Base-by-base conservation (phyloP, 2,329 filamentous ascomycete species). In the Coniochaeta hoffmannii region DNA sequence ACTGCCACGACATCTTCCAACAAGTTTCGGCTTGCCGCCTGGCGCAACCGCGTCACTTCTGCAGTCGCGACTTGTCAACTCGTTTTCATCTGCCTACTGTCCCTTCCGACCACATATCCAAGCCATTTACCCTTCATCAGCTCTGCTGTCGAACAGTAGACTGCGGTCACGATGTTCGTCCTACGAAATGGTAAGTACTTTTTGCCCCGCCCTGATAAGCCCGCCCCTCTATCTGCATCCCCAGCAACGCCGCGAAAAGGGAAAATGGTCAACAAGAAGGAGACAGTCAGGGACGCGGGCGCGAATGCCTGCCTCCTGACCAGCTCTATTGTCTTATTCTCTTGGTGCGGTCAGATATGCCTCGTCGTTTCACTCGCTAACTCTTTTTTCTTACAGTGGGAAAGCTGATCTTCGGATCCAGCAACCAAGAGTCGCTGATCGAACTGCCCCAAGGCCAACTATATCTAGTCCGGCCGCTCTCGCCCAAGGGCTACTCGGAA, bases 401-500 rank as follows among this genome's bases (percentile, higher is more conserved):
- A 73, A 97, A 96, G 74, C 86, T 94, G 67, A 85, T 97, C 68
- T 97, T 97, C 70, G 91, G 95, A 68, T 83, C 80, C 59, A 83
- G 83, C 66, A 90, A 85, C 69, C 93, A 97, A 71, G 92, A 97
- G 76, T 88, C 90, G 50, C 85, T 99, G 68, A 90, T 96, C 73
- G 92, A 97, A 69, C 86, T 99, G 44, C 86, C 92, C 15, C 91
- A 97, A 72, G 94, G 94, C 68, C 92, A 97, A 72, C 89, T 99
- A 46, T 99, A 97, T 72, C 87, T 99, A 63, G 94, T 99, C 64
- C 89, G 94, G 65, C 94, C 94, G 11, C 83, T 90, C 52, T 97
- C 93, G 8, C 91, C 93, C 56, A 99, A 99, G 72, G 94, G 94
- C 62, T 97, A 97, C 71, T 97, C 93, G 1, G 94, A 99, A 73